Evolutionary conservation across 257 asterid species (phyloP).

Genomic region (Primulina eburnea): DNA sequence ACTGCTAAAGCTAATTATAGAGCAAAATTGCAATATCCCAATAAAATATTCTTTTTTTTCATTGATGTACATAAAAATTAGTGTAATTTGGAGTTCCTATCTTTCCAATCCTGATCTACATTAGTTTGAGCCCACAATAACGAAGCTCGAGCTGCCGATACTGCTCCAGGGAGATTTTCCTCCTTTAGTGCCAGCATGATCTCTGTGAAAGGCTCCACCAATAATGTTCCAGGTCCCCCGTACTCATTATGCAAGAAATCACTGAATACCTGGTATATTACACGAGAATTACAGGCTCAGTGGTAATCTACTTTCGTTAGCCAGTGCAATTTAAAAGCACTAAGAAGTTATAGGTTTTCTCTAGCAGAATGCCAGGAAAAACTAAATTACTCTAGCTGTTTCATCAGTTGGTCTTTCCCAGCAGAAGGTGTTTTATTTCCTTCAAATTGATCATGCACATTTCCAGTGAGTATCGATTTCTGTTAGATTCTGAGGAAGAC

Average conservation of each 20-base stretch:
- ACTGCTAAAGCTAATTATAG: neutral
- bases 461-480: too few species aligned
- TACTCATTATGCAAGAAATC: constrained; percentile 57
- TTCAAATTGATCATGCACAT: too few species aligned
- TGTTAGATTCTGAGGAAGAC: too few species aligned
- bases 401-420: too few species aligned
- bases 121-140: constrained; percentile 62
- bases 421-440: too few species aligned
- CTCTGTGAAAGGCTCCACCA: constrained; percentile 66
- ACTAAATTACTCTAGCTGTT: too few species aligned
- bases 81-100: constrained; percentile 46
- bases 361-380: too few species aligned
- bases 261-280: constrained; percentile 45
- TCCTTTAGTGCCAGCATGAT: constrained; percentile 67
- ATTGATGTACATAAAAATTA: constrained; percentile 1
- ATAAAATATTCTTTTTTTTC: neutral
- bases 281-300: constrained; percentile 3
- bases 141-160: constrained; percentile 61
- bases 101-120: constrained; percentile 59
- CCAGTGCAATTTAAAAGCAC: neutral
- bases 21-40: neutral
- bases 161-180: constrained; percentile 53
- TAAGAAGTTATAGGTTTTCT: neutral
- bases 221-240: constrained; percentile 74
- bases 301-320: neutral